Evolutionary conservation across 176 grass and related monocot species (phyloP), one percentile per base, ranked within the genome.

Genomic region (Zea luxurians): DNA sequence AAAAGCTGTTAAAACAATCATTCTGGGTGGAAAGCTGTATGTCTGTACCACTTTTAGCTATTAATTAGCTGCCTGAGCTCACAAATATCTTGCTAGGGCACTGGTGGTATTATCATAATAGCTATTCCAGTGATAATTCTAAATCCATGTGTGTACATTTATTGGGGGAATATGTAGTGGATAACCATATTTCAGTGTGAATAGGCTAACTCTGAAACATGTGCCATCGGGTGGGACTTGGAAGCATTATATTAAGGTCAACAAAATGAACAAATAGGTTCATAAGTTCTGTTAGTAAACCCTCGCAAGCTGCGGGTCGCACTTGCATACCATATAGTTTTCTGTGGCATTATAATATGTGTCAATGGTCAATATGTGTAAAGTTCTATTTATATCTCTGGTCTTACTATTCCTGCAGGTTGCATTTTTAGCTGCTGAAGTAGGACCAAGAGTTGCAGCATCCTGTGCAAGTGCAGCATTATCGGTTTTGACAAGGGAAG

Each of bases 391-490:
- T 47, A 47, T 83, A 74, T 88, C 38, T 61, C 37, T 80, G 36
- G 45, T 66, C 48, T 85, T 73, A 82, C 40, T 73, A 42, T 70
- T 86, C 68, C 83, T 37, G 37, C 80, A 95, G 96, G 90, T 99
- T 87, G 90, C 96, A 66, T 99, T 99, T 86, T 84, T 99, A 75
- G 74, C 96, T 50, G 89, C 90, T 64, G 71, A 88, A 81, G 84
- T 95, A 87, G 96, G 96, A 83, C 96, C 96, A 76, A 94, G 96
- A 86, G 79, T 99, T 76, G 96, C 96, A 71, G 96, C 96, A 87
- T 86, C 96, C 50, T 95, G 92, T 91, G 92, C 96, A 87, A 95
- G 82, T 91, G 90, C 88, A 59, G 92, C 88, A 5, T 60, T 99
- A 54, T 89, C 83, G 79, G 57, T 95, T 76, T 85, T 99, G 76